Evolutionary conservation across 129 eudicot species (phyloP).

Genomic region (Tagetes erecta): DNA sequence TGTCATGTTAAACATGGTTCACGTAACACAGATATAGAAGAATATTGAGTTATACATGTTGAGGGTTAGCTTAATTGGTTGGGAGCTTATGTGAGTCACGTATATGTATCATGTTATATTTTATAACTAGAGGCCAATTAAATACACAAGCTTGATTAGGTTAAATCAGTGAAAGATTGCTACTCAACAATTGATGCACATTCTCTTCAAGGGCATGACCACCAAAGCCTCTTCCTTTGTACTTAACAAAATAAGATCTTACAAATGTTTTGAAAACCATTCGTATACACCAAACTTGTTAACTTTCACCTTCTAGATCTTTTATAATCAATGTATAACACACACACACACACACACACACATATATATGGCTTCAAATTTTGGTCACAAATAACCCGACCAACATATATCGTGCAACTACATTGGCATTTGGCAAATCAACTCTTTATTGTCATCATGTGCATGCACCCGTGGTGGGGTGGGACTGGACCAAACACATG

Average conservation of each 20-base stretch:
- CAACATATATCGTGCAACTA: slow-evolving; percentile 24
- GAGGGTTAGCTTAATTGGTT: not conserved
- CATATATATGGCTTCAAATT: not conserved
- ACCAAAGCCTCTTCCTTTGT: not conserved
- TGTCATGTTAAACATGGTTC: too few relatives aligned
- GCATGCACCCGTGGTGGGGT: slow-evolving; percentile 26
- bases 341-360: too few relatives aligned
- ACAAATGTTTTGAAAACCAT: not conserved
- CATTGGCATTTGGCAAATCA: slow-evolving; percentile 16
- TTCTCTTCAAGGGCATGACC: not conserved
- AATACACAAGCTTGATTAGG: not conserved
- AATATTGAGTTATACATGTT: not conserved
- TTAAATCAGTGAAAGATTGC: not conserved
- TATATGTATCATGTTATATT: not conserved
- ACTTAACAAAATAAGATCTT: not conserved
- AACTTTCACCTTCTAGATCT: not conserved
- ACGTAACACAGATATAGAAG: not conserved
- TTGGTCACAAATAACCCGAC: slow-evolving; percentile 5
- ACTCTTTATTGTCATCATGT: slow-evolving; percentile 30
- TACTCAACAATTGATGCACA: not conserved
- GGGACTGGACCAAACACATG: slow-evolving; percentile 19
- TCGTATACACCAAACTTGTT: not conserved
- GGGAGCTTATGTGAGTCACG: not conserved
- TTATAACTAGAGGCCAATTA: not conserved
- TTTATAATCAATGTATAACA: too few relatives aligned